phyloP scores from a whole-genome alignment of 805 yeast species.

The Hemisphaericaspora nanyangensis region DNA sequence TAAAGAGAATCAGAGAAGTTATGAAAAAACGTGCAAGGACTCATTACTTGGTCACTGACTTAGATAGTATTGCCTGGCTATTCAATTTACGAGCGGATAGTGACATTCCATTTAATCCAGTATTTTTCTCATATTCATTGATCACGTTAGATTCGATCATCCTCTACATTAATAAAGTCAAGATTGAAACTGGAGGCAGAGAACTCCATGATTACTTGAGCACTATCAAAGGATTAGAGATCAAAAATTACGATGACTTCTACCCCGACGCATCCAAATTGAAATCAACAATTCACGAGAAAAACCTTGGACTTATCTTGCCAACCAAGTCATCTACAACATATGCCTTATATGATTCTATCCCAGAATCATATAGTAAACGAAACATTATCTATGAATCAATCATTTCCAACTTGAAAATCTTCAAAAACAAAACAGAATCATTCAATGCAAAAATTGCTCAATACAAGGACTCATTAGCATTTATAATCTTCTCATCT shows the following conservation, averaged over 20 bases:
- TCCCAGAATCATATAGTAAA: conserved; percentile 29
- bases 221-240: conserved; percentile 22
- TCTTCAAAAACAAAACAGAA: conserved; percentile 73
- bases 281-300: conserved; percentile 14
- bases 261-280: conserved; percentile 50
- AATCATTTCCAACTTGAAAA: conserved; percentile 50
- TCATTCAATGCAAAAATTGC: conserved; percentile 67
- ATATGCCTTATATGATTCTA: conserved; percentile 25
- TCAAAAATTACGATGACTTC: conserved; percentile 53
- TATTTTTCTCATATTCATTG: conserved; percentile 67
- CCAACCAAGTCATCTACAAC: conserved; percentile 29
- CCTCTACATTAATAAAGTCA: conserved; percentile 53
- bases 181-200: conserved; percentile 28
- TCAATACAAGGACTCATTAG: conserved; percentile 81
- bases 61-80: conserved; percentile 92
- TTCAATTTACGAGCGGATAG: conserved; percentile 72
- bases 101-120: conserved; percentile 84
- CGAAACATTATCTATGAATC: conserved; percentile 23
- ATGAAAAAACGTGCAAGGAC: conserved; percentile 23
- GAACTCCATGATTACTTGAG: conserved; percentile 23
- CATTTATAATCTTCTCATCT: conserved; percentile 67
- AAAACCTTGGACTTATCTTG: conserved; percentile 21
- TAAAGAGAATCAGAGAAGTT: conserved; percentile 24
- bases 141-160: conserved; percentile 30
- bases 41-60: conserved; percentile 56